phyloP scores from a whole-genome alignment of 345 rosid species.

The Turritis glabra region DNA sequence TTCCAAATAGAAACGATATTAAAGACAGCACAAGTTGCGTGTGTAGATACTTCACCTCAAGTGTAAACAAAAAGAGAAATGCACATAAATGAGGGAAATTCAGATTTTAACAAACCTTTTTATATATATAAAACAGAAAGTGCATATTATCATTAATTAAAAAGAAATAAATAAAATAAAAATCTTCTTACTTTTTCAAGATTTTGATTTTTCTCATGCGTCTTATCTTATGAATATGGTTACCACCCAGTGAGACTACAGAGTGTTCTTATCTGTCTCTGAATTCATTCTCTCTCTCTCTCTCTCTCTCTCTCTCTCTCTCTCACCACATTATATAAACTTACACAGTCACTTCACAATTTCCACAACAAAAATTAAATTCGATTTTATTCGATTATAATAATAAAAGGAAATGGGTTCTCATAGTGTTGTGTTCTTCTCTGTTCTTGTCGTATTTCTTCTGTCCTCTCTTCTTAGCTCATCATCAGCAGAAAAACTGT shows the following conservation, averaged over 20 bases:
- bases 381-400: neutral
- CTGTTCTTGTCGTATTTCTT: slow-evolving; percentile 38
- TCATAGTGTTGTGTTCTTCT: slow-evolving; percentile 23
- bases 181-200: neutral
- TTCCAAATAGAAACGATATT: neutral
- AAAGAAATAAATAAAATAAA: neutral
- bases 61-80: slow-evolving; percentile 24
- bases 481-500: slow-evolving; percentile 18
- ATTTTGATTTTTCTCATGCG: slow-evolving; percentile 31
- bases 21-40: slow-evolving; percentile 22
- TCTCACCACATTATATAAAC: slow-evolving; percentile 33
- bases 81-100: neutral
- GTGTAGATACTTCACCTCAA: neutral
- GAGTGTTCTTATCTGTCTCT: slow-evolving; percentile 45
- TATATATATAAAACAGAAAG: slow-evolving; percentile 15
- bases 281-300: slow-evolving; percentile 6
- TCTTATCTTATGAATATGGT: slow-evolving; percentile 43
- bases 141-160: neutral
- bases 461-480: slow-evolving; percentile 26
- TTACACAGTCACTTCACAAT: slow-evolving; percentile 26
- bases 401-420: neutral
- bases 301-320: neutral
- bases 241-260: slow-evolving; percentile 42
- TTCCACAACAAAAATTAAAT: slow-evolving; percentile 12
- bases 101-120: neutral